These are phyloP conservation scores for Pythium vanterpoolii DNA, from an alignment of 352 stramenopile genomes.

Conservation along the genomic window DNA sequence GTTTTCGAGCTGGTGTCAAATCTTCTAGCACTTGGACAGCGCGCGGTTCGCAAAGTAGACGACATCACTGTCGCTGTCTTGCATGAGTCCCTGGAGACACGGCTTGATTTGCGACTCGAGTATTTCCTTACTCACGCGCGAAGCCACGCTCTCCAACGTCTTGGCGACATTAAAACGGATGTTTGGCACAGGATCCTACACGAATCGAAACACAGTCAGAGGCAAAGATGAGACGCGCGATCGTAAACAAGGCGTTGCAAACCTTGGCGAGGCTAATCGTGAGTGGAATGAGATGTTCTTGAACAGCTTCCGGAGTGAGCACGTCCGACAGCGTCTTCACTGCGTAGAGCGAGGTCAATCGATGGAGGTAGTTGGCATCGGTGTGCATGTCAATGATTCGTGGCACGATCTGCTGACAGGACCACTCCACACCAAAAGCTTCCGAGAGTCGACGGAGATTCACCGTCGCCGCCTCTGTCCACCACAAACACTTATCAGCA, in stretches of 20 bases:
- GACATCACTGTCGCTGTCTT: conserved; percentile 93
- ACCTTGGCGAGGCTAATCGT: conserved; percentile 91
- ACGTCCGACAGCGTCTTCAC: conserved; percentile 81
- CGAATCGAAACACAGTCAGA: neutral
- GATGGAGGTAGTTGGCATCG: conserved; percentile 93
- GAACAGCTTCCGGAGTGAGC: conserved; percentile 70
- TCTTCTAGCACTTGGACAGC: conserved; percentile 54
- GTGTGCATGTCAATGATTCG: conserved; percentile 92
- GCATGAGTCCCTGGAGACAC: conserved; percentile 81
- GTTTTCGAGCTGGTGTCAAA: conserved; percentile 1
- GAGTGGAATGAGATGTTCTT: conserved; percentile 90
- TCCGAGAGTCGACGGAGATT: conserved; percentile 95
- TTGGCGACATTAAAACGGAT: conserved; percentile 99
- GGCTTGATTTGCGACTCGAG: conserved; percentile 77
- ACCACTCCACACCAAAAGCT: conserved; percentile 96
- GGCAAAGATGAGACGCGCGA: neutral
- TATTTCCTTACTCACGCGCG: conserved; percentile 58
- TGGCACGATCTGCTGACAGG: conserved; percentile 92
- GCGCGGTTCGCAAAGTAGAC: conserved; percentile 90
- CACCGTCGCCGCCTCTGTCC: conserved; percentile 88
- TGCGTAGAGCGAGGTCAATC: conserved; percentile 90
- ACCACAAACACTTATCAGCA: neutral
- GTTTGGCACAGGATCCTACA: conserved; percentile 93
- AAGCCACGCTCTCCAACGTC: conserved; percentile 86
- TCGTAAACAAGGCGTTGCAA: neutral